Base-by-base conservation (phyloP, 2,329 filamentous ascomycete species). In the Penicillium sp. region DNA sequence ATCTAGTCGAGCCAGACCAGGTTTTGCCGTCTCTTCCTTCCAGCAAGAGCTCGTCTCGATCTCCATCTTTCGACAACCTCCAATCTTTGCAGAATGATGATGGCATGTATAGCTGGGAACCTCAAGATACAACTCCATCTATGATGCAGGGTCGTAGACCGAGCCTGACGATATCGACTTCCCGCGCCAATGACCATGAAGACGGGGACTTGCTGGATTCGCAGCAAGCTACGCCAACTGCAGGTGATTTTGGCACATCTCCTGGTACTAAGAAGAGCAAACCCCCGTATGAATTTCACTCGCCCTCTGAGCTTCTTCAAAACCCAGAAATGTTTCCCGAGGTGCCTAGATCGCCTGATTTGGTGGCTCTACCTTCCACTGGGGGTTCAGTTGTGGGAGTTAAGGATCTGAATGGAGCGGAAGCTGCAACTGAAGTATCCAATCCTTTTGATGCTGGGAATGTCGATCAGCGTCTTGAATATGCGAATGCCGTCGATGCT, bases 141-240 rank as follows among this genome's bases (percentile, higher is more conserved):
- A 52, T 51, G 43, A 59, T 27, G 46, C 55, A 54, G 8, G 55
- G 58, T 5, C 62, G 60, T n/a, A 59, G 59, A 47, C 60, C 62
- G 9, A 45, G 56, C 12, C 47, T 66, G 12, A 59, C 56, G 1
- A 53, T 66, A 13, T 61, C 59, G 4, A 78, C 75, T 9, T 60
- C 61, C 5, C 52, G 60, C 12, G 50, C 56, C 9, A 55, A 66
- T 12, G 46, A 66, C 1, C 63, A 68, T 4, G 60, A 70, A 9
- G 53, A 61, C 0, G 27, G 53, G 7, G 78, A 83, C 43, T 62
- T 77, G 27, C 69, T 82, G 7, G 83, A 76, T 39, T 87, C 84
- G 5, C 73, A 82, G 54, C 80, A 88, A 60, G 77, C 78, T 0
- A 90, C 86, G 1, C 86, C 86, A 1, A 86, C 81, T 51, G 83